A percentile compares a stretch with the other conserved stretches of the same genome.
Conservation (phyloP, 139 green algal species). For the Microglena sp. region DNA sequence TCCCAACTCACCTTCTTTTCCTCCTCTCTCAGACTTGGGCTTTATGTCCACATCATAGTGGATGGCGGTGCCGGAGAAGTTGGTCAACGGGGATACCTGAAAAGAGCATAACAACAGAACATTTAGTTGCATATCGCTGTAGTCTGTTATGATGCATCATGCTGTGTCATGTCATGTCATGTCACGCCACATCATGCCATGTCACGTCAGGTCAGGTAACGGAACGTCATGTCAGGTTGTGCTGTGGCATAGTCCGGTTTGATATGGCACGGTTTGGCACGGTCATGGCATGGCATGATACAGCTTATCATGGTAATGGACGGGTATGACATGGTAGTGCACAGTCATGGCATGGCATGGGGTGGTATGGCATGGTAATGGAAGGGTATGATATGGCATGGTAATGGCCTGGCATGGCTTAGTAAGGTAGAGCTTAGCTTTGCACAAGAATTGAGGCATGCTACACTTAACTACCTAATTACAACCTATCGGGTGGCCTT, state of each 20-base stretch:
- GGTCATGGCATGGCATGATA: too few species aligned
- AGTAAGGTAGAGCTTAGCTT: too few species aligned
- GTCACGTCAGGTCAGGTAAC: not conserved
- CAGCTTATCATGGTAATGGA: too few species aligned
- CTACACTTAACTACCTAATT: too few species aligned
- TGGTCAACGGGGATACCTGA: not conserved
- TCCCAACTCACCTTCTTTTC: not conserved
- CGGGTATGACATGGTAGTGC: too few species aligned
- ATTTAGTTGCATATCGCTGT: not conserved
- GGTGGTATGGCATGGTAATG: too few species aligned
- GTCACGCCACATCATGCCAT: not conserved
- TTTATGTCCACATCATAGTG: slow-evolving; percentile 19
- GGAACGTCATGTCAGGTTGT: not conserved
- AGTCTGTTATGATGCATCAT: not conserved
- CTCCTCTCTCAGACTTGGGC: not conserved
- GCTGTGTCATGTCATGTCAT: not conserved
- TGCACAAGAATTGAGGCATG: too few species aligned
- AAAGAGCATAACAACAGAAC: not conserved
- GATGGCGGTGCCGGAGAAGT: slow-evolving; percentile 2
- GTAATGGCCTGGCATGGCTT: too few species aligned
- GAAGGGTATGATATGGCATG: too few species aligned
- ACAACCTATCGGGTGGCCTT: too few species aligned
- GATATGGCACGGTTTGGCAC: too few species aligned
- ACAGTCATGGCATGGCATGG: too few species aligned
- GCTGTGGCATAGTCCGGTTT: not conserved